Evolutionary conservation across 1,284 basidiomycete species (phyloP).

Genomic region (Naganishia sp.): DNA sequence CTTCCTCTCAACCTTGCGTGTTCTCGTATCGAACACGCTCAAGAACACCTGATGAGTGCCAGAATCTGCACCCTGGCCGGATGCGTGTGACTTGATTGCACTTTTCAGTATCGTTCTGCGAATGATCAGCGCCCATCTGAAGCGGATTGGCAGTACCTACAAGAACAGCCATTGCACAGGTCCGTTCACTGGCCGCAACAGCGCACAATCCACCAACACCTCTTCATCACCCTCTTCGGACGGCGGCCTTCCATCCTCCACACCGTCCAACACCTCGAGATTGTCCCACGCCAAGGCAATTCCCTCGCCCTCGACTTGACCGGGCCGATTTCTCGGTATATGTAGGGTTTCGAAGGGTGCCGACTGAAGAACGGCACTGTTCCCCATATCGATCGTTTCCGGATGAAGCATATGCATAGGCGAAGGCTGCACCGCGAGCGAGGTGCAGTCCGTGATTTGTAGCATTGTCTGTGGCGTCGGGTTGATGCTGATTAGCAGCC

Average conservation of each 20-base stretch:
- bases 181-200: background rate
- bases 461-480: constrained; percentile 15
- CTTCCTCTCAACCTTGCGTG: constrained; percentile 4
- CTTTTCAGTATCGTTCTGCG: constrained; percentile 1
- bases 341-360: constrained; percentile 13
- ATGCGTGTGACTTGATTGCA: background rate
- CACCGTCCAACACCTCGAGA: constrained; percentile 10
- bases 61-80: background rate
- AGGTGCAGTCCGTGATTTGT: constrained; percentile 11
- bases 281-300: background rate
- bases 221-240: background rate
- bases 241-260: background rate
- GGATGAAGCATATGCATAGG: constrained; percentile 22
- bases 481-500: constrained; percentile 9
- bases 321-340: constrained; percentile 8
- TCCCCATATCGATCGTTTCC: constrained; percentile 22
- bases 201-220: constrained; percentile 13
- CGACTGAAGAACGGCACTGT: constrained; percentile 11
- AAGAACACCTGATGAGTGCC: background rate
- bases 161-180: constrained; percentile 11
- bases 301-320: background rate
- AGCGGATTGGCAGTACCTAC: background rate
- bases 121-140: background rate
- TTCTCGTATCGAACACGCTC: constrained; percentile 11
- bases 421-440: background rate